phyloP scores from a whole-genome alignment of 371 early-diverging fungal species.

The Neoconidiobolus thromboides region DNA sequence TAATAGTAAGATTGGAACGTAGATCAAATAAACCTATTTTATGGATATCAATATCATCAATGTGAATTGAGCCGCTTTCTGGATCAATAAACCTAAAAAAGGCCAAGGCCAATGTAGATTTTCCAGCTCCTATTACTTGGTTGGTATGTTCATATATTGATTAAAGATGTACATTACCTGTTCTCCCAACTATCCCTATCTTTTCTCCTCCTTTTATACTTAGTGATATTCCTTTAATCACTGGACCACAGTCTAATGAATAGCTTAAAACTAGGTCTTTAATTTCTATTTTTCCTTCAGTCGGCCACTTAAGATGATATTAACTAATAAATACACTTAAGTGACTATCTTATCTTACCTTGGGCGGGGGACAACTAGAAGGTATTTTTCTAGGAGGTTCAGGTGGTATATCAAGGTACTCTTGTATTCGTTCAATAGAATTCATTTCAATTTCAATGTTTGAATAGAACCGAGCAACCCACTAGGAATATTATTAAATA shows the following conservation, averaged over 20 bases:
- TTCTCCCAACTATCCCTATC: conserved; percentile 41
- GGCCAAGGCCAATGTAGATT: conserved; percentile 39
- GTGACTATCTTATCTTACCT: too few relatives aligned
- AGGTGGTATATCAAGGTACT: conserved; percentile 32
- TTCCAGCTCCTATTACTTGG: conserved; percentile 23
- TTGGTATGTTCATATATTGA: too few relatives aligned
- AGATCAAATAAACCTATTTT: conserved; percentile 38
- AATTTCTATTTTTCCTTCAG: conserved; percentile 33
- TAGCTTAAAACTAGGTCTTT: conserved; percentile 32
- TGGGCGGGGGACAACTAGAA: conserved; percentile 18
- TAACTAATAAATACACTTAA: too few relatives aligned
- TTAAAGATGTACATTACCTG: conserved; percentile 7
- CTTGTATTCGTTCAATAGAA: conserved; percentile 39
- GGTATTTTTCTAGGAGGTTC: conserved; percentile 33
- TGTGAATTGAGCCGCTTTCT: conserved; percentile 29
- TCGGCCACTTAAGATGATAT: conserved; percentile 25
- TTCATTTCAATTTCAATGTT: conserved; percentile 49
- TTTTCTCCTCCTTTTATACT: conserved; percentile 26
- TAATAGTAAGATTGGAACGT: conserved; percentile 39
- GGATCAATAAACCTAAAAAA: conserved; percentile 52
- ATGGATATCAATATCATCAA: conserved; percentile 46
- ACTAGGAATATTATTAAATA: conserved; percentile 9
- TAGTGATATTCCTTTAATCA: conserved; percentile 30
- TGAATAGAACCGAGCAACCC: conserved; percentile 18
- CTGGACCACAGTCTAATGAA: conserved; percentile 32